Evolutionary conservation across 2,329 filamentous ascomycete genomes (phyloP).

Genomic region (Nannizzia gypsea): DNA sequence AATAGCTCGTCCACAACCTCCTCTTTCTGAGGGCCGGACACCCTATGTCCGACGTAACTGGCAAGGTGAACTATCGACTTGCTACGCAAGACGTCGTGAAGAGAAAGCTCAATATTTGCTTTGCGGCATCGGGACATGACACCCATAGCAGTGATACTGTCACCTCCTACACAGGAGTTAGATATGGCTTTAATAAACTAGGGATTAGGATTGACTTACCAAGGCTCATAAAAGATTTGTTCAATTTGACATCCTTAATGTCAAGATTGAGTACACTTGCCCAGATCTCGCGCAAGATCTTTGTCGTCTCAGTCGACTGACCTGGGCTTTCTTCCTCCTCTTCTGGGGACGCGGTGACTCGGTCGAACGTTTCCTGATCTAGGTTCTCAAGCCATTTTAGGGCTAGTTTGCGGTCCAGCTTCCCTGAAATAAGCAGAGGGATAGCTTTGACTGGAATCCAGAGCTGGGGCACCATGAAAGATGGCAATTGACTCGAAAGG

Average conservation of each 20-base stretch:
- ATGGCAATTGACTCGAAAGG: slow-evolving; percentile 26
- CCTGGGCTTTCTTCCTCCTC: not conserved
- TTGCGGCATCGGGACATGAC: slow-evolving; percentile 38
- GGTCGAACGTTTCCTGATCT: slow-evolving; percentile 29
- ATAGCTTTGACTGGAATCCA: slow-evolving; percentile 12
- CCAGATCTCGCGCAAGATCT: slow-evolving; percentile 20
- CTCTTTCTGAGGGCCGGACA: slow-evolving; percentile 17
- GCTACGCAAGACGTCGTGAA: slow-evolving; percentile 39
- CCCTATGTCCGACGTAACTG: slow-evolving; percentile 21
- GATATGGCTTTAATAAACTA: not conserved
- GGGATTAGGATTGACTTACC: slow-evolving; percentile 8
- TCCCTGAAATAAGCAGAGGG: slow-evolving; percentile 12
- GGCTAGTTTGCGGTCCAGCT: slow-evolving; percentile 22
- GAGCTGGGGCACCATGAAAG: slow-evolving; percentile 13
- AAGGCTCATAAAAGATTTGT: slow-evolving; percentile 29
- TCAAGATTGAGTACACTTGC: slow-evolving; percentile 28
- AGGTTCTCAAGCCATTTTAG: slow-evolving; percentile 36
- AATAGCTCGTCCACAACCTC: slow-evolving; percentile 14
- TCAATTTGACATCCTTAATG: slow-evolving; percentile 23
- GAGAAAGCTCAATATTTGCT: slow-evolving; percentile 33
- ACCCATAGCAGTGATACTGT: slow-evolving; percentile 41
- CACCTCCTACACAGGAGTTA: slow-evolving; percentile 28
- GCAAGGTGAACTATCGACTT: slow-evolving; percentile 34
- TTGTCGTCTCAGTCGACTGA: slow-evolving; percentile 14
- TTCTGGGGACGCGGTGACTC: slow-evolving; percentile 29